Evolutionary conservation across 176 grass and related monocot genomes (phyloP), one percentile per base, ranked within the genome.

Genomic region (Melocanna baccifera): DNA sequence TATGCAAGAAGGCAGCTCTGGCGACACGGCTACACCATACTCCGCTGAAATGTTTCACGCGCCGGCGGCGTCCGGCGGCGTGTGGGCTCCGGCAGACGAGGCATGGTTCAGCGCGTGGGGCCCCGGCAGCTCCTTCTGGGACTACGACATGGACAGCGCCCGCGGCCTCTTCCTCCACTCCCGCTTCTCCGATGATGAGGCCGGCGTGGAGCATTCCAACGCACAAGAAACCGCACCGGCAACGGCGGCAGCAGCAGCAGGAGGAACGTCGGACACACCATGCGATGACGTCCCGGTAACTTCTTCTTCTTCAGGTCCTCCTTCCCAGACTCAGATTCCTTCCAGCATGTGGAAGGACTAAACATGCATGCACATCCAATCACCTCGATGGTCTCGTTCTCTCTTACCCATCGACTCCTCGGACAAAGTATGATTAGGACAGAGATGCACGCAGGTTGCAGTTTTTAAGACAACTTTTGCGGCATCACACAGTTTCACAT

Each of bases 101-200:
- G 90, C 89, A 13, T 99, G 93, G 96, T 89, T 94, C 84, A 92
- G 67, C 86, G 52, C 84, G 9, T 99, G 96, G 96, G 96, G 93
- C 8, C 96, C 96, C 0, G 91, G 80, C 18, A 99, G 96, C 80
- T 91, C 86, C 46, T 81, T 94, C 36, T 99, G 96, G 96, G 96
- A 99, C 80, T 83, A 90, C 87, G 96, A 96, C 45, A 84, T 99
- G 51, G 93, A 99, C 39, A 89, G 64, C 46, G 79, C 89, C 14
- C 92, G 78, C n/a, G 87, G 79, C 82, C 81, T 99, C 22, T 86
- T 94, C 39, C 84, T 96, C 74, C 91, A 88, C 48, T 88, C 93
- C 25, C 96, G 81, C 52, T 85, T 95, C 67, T 82, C 73, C 46
- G 84, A 79, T 13, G 90, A 89, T 11, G 57, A 86, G 25, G 8